phyloP scores from a whole-genome alignment of 176 grass and related monocot genomes.

The Elaeis guineensis region DNA sequence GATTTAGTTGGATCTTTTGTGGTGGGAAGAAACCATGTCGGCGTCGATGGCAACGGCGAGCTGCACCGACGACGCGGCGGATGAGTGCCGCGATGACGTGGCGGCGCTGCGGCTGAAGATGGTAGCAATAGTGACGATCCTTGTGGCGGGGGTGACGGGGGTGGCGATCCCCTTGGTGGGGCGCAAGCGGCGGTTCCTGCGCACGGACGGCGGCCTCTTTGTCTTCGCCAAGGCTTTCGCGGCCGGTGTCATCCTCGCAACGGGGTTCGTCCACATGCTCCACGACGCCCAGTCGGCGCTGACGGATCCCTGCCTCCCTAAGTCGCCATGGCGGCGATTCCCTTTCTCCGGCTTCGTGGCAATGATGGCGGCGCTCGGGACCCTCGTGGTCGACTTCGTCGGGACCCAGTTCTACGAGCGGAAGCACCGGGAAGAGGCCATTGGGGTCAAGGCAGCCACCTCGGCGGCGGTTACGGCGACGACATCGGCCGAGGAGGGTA shows the following conservation, averaged over 20 bases:
- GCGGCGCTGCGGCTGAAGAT: constrained; percentile 8
- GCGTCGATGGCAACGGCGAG: constrained; percentile 8
- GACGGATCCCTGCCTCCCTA: constrained; percentile 2
- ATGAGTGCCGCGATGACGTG: constrained; percentile 10
- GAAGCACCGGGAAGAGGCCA: constrained; percentile 4
- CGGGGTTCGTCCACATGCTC: constrained; percentile 17
- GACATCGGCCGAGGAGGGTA: neutral
- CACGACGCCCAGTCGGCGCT: constrained; percentile 15
- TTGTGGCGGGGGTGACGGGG: neutral
- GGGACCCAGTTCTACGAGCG: constrained; percentile 17
- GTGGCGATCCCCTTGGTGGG: neutral
- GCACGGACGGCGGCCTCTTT: neutral
- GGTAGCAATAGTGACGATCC: neutral
- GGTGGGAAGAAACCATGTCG: neutral
- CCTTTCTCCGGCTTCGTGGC: constrained; percentile 14
- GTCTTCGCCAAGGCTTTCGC: constrained; percentile 7
- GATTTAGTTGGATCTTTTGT: neutral
- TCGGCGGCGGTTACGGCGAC: neutral
- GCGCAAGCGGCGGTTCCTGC: constrained; percentile 3
- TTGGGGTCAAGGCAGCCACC: neutral
- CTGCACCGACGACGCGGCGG: neutral
- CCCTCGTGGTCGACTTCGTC: constrained; percentile 10
- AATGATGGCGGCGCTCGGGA: constrained; percentile 9
- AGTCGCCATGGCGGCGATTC: constrained; percentile 11
- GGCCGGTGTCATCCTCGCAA: constrained; percentile 10